Base-by-base conservation (phyloP, 148 eudicot species). In the Silene uniflora region DNA sequence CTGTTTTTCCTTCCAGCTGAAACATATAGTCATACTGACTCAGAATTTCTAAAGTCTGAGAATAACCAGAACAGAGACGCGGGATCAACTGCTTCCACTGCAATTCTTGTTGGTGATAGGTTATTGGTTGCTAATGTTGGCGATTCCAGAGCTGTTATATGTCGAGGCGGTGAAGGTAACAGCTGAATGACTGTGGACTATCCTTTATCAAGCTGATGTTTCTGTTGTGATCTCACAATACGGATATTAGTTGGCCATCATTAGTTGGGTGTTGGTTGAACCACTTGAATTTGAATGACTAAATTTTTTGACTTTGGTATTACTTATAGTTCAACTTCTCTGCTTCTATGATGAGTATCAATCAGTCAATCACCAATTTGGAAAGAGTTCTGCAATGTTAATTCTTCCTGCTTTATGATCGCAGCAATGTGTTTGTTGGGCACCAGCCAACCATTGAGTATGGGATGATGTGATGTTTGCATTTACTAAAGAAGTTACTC, bases 31-130 rank as follows among this genome's bases (percentile, higher is more conserved):
- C 96, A 88, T 69, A 94, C 98, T 23, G 98, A 94, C 78, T 85
- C 97, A 4, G 98, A 94, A 76, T 92, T 94, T 77, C 77, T 92
- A 78, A 94, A 94, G 66, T 92, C 97, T 27, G 98, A 94, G 66
- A 90, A 87, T 77, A 84, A 84, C 83, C 96, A 91, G 85, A 84
- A 89, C 76, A 81, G 91, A 68, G 98, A 94, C 86, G 97, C 97
- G 13, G 98, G 98, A 69, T 94, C 98, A 46, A 94, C 98, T 84
- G 98, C 98, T 83, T 94, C 98, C 44, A 94, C 98, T 62, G 98
- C 98, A 22, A 94, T 94, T 73, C 98, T 94, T 77, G 97, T 94
- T 79, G 97, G 96, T 69, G 92, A 94, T 72, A 93, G 98, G 69
- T 83, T 94, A 71, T 79, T 94, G 78, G 98, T 94, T 69, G 98